Evolutionary conservation across 2,329 filamentous ascomycete species (phyloP).

Genomic region (Colletotrichum costaricense): DNA sequence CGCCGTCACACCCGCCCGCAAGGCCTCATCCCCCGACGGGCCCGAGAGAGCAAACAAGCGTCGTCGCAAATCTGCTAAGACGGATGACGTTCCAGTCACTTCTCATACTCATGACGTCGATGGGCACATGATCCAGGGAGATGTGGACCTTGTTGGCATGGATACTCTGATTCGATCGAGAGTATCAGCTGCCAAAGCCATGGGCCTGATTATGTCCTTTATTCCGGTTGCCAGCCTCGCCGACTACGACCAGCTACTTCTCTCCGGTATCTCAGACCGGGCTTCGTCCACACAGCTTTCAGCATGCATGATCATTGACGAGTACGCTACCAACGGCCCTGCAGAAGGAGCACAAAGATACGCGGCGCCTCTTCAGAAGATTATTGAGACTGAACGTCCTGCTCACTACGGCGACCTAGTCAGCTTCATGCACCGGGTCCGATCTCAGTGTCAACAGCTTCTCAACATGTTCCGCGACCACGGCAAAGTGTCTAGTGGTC

Average conservation of each 20-base stretch:
- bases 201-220: conserved; percentile 84
- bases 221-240: conserved; percentile 74
- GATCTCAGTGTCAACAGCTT: conserved; percentile 91
- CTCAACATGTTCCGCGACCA: conserved; percentile 93
- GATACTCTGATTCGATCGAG: conserved; percentile 91
- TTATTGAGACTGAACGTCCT: conserved; percentile 86
- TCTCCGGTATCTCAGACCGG: conserved; percentile 76
- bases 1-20: conserved; percentile 55
- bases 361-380: conserved; percentile 72
- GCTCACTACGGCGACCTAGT: conserved; percentile 89
- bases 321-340: conserved; percentile 77
- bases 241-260: conserved; percentile 72
- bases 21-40: conserved; percentile 63
- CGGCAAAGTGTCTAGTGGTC: conserved; percentile 80
- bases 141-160: conserved; percentile 91
- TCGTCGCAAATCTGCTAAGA: conserved; percentile 86
- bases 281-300: conserved; percentile 90
- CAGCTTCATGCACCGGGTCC: conserved; percentile 87
- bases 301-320: conserved; percentile 86
- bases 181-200: conserved; percentile 85
- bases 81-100: conserved; percentile 72
- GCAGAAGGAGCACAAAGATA: conserved; percentile 66
- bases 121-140: conserved; percentile 96
- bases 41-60: conserved; percentile 77
- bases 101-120: conserved; percentile 94